Percentiles rank a stretch among this genome's conserved stretches.
phyloP scores from a whole-genome alignment of 352 stramenopile species.

The Globisporangium middletonii region DNA sequence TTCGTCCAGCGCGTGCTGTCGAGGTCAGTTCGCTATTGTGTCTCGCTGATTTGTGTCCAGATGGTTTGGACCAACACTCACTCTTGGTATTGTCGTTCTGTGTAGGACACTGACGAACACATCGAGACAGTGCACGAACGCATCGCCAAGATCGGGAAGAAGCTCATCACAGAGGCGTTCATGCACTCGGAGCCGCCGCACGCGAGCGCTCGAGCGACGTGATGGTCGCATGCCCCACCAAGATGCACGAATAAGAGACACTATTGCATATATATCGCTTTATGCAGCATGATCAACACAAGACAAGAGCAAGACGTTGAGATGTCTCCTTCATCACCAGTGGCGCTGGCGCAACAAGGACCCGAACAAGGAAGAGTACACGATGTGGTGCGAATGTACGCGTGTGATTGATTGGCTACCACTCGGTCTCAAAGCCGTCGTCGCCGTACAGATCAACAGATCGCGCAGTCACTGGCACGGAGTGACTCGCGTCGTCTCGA shows the following conservation, averaged over 20 bases:
- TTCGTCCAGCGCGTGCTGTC: neutral
- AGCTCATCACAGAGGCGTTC: slow-evolving; percentile 65
- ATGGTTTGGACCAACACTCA: no score
- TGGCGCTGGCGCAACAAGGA: neutral
- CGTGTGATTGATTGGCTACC: slow-evolving; percentile 11
- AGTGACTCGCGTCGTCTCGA: slow-evolving; percentile 7
- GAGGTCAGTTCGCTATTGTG: neutral
- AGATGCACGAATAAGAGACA: neutral
- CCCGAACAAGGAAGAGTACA: neutral
- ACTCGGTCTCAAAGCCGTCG: slow-evolving; percentile 51
- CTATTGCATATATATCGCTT: neutral
- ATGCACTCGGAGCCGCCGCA: slow-evolving; percentile 1
- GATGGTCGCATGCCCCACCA: neutral
- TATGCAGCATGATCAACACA: no score
- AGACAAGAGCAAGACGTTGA: no score
- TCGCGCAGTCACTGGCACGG: slow-evolving; percentile 6
- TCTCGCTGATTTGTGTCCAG: no score
- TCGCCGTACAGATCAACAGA: slow-evolving; percentile 40
- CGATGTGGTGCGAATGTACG: neutral
- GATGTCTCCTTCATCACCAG: neutral
- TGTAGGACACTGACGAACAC: neutral
- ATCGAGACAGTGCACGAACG: slow-evolving; percentile 30
- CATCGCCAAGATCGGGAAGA: slow-evolving; percentile 68
- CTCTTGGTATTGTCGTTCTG: neutral
- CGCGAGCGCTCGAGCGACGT: neutral